These are phyloP conservation scores for Pyrus betulifolia DNA, from an alignment of 306 rosid genomes.

Conservation along the genomic window DNA sequence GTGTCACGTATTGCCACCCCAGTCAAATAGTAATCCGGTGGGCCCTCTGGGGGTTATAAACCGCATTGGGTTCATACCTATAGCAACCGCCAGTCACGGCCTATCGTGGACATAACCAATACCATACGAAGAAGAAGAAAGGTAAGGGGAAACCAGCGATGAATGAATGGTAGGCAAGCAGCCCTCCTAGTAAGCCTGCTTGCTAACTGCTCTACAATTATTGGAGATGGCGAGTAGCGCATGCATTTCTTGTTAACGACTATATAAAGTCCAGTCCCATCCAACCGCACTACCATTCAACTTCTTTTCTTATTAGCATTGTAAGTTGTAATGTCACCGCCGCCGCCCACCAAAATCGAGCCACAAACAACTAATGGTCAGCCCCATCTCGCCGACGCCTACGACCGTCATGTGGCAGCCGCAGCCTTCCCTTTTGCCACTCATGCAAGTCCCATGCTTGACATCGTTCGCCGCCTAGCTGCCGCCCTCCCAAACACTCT, in stretches of 20 bases:
- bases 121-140: background rate
- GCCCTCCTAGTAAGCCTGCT: too few species aligned
- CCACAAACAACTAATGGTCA: background rate
- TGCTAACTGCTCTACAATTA: too few species aligned
- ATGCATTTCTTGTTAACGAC: background rate
- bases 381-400: too few species aligned
- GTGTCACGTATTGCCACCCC: too few species aligned
- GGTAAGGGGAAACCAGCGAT: background rate
- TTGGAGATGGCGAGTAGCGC: background rate
- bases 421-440: conserved; percentile 16
- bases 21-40: background rate
- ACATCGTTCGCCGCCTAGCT: conserved; percentile 5
- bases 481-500: background rate
- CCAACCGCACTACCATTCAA: too few species aligned
- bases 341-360: background rate
- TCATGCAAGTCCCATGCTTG: conserved; percentile 15
- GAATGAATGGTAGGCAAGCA: background rate
- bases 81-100: background rate
- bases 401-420: conserved; percentile 7
- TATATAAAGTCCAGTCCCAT: background rate
- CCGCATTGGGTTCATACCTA: background rate
- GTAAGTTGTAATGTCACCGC: background rate
- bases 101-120: background rate
- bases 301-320: too few species aligned
- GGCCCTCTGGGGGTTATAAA: background rate